phyloP scores from a whole-genome alignment of 1,284 basidiomycete species.

The Microbotryum intermedium region DNA sequence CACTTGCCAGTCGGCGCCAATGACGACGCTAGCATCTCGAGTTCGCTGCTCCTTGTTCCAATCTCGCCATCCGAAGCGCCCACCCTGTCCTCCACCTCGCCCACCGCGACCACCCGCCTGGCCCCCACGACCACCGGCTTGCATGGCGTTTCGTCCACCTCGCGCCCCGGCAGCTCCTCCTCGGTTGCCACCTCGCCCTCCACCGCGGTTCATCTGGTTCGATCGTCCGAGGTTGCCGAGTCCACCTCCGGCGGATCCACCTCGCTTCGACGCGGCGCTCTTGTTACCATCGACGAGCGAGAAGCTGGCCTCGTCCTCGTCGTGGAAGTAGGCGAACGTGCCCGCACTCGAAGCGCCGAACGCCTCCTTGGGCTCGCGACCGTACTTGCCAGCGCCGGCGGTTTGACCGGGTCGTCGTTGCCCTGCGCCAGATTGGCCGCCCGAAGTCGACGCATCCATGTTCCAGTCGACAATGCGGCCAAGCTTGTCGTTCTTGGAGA shows the following conservation, averaged over 20 bases:
- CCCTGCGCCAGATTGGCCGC: constrained; percentile 49
- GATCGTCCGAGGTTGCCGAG: constrained; percentile 3
- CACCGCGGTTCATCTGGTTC: constrained; percentile 7
- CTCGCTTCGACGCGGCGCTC: constrained; percentile 31
- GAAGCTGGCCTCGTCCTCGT: constrained; percentile 96
- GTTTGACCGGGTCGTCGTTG: constrained; percentile 50
- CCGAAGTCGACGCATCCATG: constrained; percentile 32
- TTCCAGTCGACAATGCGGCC: constrained; percentile 97
- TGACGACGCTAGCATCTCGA: constrained; percentile 88
- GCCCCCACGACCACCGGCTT: constrained; percentile 9
- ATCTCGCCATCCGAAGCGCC: constrained; percentile 76
- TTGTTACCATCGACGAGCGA: constrained; percentile 73
- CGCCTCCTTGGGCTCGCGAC: constrained; percentile 39
- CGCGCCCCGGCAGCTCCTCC: constrained; percentile 31
- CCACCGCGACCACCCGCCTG: constrained; percentile 33
- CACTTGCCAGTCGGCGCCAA: constrained; percentile 84
- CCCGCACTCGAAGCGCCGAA: constrained; percentile 52
- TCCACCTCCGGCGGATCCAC: constrained; percentile 1
- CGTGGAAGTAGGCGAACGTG: constrained; percentile 83
- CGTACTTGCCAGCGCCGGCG: constrained; percentile 27
- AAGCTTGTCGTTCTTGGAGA: constrained; percentile 96
- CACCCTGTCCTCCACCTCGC: constrained; percentile 47
- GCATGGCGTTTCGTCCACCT: constrained; percentile 7
- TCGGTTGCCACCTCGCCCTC: constrained; percentile 55
- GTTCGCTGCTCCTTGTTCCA: constrained; percentile 95